Base-by-base conservation (phyloP, 768 basidiomycete species). In the Astraeus odoratus region DNA sequence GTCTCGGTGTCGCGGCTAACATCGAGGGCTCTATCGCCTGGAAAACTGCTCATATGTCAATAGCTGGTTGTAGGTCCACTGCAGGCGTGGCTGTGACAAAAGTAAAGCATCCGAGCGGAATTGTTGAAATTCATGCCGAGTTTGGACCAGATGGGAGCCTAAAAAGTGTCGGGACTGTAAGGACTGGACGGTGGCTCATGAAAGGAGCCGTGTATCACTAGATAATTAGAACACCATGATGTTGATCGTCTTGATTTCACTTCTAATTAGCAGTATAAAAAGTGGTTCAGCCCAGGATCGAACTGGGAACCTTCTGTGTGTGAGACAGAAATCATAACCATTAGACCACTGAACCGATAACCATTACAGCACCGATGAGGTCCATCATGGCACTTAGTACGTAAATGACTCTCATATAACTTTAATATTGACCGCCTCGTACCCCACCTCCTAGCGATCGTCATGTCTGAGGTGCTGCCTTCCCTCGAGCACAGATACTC, bases 141-240 rank as follows among this genome's bases (percentile, higher is more conserved):
- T 69, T 82, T 50, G 61, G 53, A 3, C 47, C 41, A 15, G 59
- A 70, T 50, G 79, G 80, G 9, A 43, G 33, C n/a, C 76, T 80
- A 16, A 66, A 61, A 43, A 78, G 74, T 50, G 83, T 79, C 2
- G 77, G 75, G 52, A 83, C 84, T 16, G 70, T 83, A 19, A 62
- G 83, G 44, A 88, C 83, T 2, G 86, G 84, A 1, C 70, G 81
- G 47, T 66, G 80, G 52, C 59, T 87, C 49, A 88, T 88, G 84
- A 75, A 72, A 48, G 86, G 86, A 0, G 67, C 60, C 0, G 83
- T 82, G 1, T 86, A 75, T 72, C 82, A 81, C 76, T 83, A 55
- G n/a, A 38, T 24, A 2, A n/a, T 19, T 20, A 1, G 7, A n/a
- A 29, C 19, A 31, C 5, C 8, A 20, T 20, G 24, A 26, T 9